Base-by-base conservation (phyloP, 441 rosid genomes). In the Brassica balearica region DNA sequence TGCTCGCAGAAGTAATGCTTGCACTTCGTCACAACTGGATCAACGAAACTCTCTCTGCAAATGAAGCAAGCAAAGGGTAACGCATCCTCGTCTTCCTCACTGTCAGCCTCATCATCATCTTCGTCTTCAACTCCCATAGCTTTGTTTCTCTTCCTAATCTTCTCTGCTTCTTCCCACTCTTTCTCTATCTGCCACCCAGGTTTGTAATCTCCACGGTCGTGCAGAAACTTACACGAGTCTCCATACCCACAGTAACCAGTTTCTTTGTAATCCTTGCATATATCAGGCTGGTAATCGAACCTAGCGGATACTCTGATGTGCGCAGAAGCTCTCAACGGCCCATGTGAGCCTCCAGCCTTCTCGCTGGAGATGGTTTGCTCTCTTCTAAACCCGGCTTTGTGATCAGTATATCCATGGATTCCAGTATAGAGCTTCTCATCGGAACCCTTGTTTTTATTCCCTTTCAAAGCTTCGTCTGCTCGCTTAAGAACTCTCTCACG, bases 171-270 rank as follows among this genome's bases (percentile, higher is more conserved):
- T 2, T 95, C 97, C 95, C 96, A 95, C 53, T 95, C 96, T 64
- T 86, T 92, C 85, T 95, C 97, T 69, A 95, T 61, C 73, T 89
- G 97, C 98, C 97, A 95, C 48, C 97, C 97, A 2, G 97, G 78
- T 80, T 95, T 92, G 80, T 92, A 92, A 84, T 95, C 97, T 36
- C 98, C 97, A 72, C 97, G 84, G 81, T 95, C 98, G 48, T 92
- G 97, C 94, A 95, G 87, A 75, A 95, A 95, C 82, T 95, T 90
- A 68, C 97, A 95, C 0, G 97, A 81, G 76, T 95, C 97, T 62
- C 97, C 98, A 73, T 91, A 92, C 5, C 98, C 97, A 84, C 98
- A 92, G 51, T 92, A 91, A 67, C 97, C 98, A 9, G 97, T 95
- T 78, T 95, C 97, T 80, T 95, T 95, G 85, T 94, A 94, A 73